phyloP scores from a whole-genome alignment of 2,329 filamentous ascomycete genomes.

The Claviceps pazoutovae region DNA sequence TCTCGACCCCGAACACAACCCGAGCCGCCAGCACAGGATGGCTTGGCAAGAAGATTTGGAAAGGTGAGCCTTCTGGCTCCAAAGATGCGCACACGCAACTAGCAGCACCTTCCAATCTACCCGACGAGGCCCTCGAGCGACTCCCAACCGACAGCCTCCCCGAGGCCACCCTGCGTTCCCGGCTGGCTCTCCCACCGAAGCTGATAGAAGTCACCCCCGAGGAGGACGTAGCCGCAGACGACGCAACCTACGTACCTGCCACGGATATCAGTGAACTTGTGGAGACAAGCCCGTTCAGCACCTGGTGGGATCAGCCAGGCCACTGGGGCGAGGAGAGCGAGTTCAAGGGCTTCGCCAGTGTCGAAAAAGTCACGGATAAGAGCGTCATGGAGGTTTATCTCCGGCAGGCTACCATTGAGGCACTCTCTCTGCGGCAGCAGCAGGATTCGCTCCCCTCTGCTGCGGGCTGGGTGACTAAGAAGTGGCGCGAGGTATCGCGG shows the following conservation, averaged over 20 bases:
- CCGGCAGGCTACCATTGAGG: constrained; percentile 38
- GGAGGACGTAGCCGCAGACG: constrained; percentile 18
- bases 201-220: constrained; percentile 1
- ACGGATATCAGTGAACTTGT: constrained; percentile 29
- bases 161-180: constrained; percentile 14
- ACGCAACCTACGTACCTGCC: constrained; percentile 34
- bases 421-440: constrained; percentile 25
- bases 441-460: constrained; percentile 15
- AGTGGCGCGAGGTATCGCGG: constrained; percentile 19
- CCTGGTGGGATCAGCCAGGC: constrained; percentile 41
- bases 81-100: constrained; percentile 26
- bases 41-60: constrained; percentile 27
- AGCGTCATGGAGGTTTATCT: constrained; percentile 33
- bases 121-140: constrained; percentile 16
- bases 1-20: constrained; percentile 22
- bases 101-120: constrained; percentile 15
- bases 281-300: constrained; percentile 30
- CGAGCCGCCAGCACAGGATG: constrained; percentile 22
- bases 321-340: constrained; percentile 35
- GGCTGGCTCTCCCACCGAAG: constrained; percentile 18
- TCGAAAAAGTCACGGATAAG: constrained; percentile 27
- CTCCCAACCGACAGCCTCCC: constrained; percentile 13
- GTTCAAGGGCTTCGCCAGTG: constrained; percentile 29
- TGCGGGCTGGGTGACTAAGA: constrained; percentile 18
- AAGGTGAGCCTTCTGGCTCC: constrained; percentile 23